These are phyloP conservation scores for Otatea glauca DNA, from an alignment of 176 grass and related monocot species.

Conservation along the genomic window DNA sequence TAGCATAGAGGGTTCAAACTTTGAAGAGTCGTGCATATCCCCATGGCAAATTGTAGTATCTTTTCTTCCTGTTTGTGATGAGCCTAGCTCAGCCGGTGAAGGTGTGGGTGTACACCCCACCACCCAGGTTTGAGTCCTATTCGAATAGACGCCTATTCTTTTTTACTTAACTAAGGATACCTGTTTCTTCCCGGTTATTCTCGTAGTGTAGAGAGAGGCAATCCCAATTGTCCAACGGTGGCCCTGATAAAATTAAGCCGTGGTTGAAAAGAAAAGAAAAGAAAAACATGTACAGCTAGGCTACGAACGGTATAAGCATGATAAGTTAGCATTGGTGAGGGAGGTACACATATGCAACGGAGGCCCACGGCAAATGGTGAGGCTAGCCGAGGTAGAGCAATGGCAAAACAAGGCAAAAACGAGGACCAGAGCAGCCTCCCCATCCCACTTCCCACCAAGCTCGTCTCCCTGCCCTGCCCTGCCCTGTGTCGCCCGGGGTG, in stretches of 20 bases:
- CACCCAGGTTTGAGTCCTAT: too few relatives aligned
- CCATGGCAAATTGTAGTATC: not conserved
- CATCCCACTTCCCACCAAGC: not conserved
- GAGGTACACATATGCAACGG: not conserved
- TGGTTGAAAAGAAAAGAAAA: not conserved
- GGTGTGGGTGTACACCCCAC: too few relatives aligned
- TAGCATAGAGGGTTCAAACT: not conserved
- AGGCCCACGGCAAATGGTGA: not conserved
- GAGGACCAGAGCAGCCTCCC: conserved; percentile 49
- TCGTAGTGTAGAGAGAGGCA: not conserved
- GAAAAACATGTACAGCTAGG: not conserved
- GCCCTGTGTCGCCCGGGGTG: conserved; percentile 26
- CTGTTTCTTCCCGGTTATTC: too few relatives aligned
- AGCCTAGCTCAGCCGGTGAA: too few relatives aligned
- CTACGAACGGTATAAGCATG: not conserved
- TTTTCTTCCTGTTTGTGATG: not conserved
- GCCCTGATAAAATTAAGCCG: not conserved
- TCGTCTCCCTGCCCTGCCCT: not conserved
- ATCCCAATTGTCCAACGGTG: not conserved
- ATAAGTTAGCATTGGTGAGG: not conserved
- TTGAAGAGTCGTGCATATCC: not conserved
- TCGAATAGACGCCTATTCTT: too few relatives aligned
- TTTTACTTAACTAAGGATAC: too few relatives aligned
- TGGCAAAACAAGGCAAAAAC: conserved; percentile 27
- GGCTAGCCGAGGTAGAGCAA: not conserved